Base-by-base conservation (phyloP, 2,329 filamentous ascomycete genomes). In the Microsporum audouinii region DNA sequence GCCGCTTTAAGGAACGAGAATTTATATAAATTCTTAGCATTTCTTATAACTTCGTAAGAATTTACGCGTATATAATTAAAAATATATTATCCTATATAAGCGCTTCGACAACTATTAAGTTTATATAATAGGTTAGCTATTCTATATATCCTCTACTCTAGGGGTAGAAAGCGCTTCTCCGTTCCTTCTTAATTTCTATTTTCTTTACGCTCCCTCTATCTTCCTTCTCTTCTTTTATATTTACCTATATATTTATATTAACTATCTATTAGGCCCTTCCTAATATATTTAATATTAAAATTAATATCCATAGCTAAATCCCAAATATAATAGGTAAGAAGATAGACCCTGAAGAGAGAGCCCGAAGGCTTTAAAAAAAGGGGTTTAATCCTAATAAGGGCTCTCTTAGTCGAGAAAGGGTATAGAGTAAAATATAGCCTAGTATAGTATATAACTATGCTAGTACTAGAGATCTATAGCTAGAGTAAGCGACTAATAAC, bases 301-400 rank as follows among this genome's bases (percentile, higher is more conserved):
- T 43, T 2, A 23, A 43, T 43, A 43, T 17, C 39, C n/a, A 43
- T 12, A n/a, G 12, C 36, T 12, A 38, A 49, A 49, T 53, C 17
- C 36, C 39, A 36, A 17, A 45, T n/a, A 34, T 53, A 61, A 64
- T 61, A 51, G 29, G 55, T 31, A 63, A 39, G 47, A 62, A 61
- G 61, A 58, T 63, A 41, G 61, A 57, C 45, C 59, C 61, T 49
- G 59, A 63, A 51, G 58, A 64, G 57, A 57, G 63, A 57, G 61
- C 61, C 43, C 27, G 27, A 31, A 59, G 57, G 39, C n/a, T 41
- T 36, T 14, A 49, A 5, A 27, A 47, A 36, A 29, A 10, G 7
- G 57, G 27, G 36, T 49, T 59, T 34, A 41, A 59, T 27, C 57
- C 39, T 34, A 3, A 59, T 43, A 59, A 59, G 27, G 2, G 7